phyloP scores from a whole-genome alignment of 768 basidiomycete species.

The Strobilomyces echinocephalus region DNA sequence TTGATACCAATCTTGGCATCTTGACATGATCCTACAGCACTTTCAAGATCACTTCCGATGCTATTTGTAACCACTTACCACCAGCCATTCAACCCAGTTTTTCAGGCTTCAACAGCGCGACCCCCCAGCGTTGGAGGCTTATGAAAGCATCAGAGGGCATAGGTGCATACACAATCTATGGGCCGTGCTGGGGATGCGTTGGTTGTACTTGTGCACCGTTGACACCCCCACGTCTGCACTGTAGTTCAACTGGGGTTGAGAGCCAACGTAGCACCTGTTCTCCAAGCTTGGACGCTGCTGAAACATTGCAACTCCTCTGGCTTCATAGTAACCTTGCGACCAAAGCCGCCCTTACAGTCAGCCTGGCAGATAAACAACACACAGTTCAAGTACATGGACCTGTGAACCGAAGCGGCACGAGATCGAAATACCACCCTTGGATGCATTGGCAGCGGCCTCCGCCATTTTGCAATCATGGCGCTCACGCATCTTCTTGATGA shows the following conservation, averaged over 20 bases:
- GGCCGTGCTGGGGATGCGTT: too few relatives aligned
- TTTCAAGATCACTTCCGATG: constrained; percentile 1
- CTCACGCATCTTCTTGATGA: constrained; percentile 79
- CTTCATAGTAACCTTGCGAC: constrained; percentile 72
- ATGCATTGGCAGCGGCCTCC: constrained; percentile 34
- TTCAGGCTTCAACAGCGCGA: too few relatives aligned
- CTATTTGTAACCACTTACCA: constrained; percentile 37
- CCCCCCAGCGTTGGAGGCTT: too few relatives aligned
- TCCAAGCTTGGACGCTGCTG: constrained; percentile 78
- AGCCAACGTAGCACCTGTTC: constrained; percentile 72
- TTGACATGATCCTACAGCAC: constrained; percentile 34
- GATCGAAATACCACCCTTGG: constrained; percentile 55
- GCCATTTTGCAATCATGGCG: constrained; percentile 45
- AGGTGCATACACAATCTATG: too few relatives aligned
- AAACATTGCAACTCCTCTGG: constrained; percentile 83
- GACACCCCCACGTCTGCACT: constrained; percentile 29
- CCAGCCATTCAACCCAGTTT: constrained; percentile 80
- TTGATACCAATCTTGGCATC: constrained; percentile 72
- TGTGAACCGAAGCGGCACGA: constrained; percentile 84
- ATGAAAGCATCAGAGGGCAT: too few relatives aligned
- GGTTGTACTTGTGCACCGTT: too few relatives aligned
- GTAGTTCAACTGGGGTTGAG: constrained; percentile 68
- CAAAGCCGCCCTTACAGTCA: constrained; percentile 84
- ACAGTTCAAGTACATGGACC: constrained; percentile 93
- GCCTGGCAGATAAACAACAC: constrained; percentile 89